Base-by-base conservation (phyloP, 2,329 filamentous ascomycete genomes). In the Talaromyces amestolkiae region DNA sequence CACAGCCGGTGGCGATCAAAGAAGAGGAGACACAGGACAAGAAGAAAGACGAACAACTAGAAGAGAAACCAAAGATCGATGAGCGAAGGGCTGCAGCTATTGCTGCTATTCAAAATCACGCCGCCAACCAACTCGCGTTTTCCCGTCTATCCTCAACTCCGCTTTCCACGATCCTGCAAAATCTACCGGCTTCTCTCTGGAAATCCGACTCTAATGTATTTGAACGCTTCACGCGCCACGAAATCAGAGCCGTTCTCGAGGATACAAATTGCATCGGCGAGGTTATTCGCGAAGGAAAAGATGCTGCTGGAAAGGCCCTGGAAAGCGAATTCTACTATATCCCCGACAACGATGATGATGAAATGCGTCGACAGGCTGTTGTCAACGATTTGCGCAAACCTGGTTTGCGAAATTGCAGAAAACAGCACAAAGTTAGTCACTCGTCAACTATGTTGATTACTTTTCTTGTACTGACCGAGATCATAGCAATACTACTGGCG, bases 261-360 rank as follows among this genome's bases (percentile, higher is more conserved):
- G 81, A 83, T 27, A 91, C 91, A 6, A 78, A 85, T 9, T 97
- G 92, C 74, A 88, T 98, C 68, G 95, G 95, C 56, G 90, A 95
- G 76, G 97, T 99, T 72, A 84, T 86, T 61, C 89, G 95, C 45
- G 89, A 94, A 76, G 95, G 95, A 74, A 99, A 98, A 78, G 95
- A 99, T 75, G 95, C 95, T 5, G 94, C 95, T 0, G 95, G 95
- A 70, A 95, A 97, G 81, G 82, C 89, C 7, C 85, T 99, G 0
- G 94, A 99, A 83, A 96, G 91, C 82, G 93, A 99, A 77, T 98
- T 96, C 77, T 98, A 98, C 79, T 99, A 99, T 74, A 84, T 97
- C 8, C 91, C 93, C 0, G 94, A 98, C 77, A 85, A 88, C 73
- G 95, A 99, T 75, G 82, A 85, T 2, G 93, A 98, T 74, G 85